Evolutionary conservation across 495 filamentous ascomycete species (phyloP).

Genomic region (Diplogelasinospora grovesii): DNA sequence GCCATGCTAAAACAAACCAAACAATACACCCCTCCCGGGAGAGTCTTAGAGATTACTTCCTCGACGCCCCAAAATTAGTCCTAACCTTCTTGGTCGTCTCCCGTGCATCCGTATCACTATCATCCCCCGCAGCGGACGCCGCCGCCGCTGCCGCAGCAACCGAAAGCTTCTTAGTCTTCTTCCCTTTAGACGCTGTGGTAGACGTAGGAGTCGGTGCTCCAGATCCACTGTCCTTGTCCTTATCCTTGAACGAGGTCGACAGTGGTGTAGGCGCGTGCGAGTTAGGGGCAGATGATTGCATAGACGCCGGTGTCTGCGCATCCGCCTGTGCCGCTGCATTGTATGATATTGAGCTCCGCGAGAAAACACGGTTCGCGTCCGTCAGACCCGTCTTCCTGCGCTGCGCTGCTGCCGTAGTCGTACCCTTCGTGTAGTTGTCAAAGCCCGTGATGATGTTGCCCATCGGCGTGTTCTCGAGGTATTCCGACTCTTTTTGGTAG

Average conservation of each 20-base stretch:
- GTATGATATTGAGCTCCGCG: conserved; percentile 52
- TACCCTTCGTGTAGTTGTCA: conserved; percentile 93
- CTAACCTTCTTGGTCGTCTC: conserved; percentile 46
- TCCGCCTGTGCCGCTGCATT: conserved; percentile 34
- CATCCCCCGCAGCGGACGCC: conserved; percentile 27
- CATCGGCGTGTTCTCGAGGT: conserved; percentile 81
- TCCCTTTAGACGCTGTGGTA: conserved; percentile 31
- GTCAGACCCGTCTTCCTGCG: conserved; percentile 44
- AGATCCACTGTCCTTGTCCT: conserved; percentile 27
- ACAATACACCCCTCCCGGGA: too few relatives aligned
- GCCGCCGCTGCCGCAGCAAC: conserved; percentile 15
- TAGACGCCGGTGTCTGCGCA: conserved; percentile 32
- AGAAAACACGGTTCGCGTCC: conserved; percentile 53
- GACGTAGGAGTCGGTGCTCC: conserved; percentile 41
- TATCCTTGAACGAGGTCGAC: conserved; percentile 31
- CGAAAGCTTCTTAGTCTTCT: conserved; percentile 34
- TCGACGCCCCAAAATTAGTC: conserved; percentile 43
- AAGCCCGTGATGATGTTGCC: conserved; percentile 98
- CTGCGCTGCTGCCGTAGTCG: conserved; percentile 38
- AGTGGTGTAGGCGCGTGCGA: conserved; percentile 43
- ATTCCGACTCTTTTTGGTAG: conserved; percentile 72
- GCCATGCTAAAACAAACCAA: conserved; percentile 6
- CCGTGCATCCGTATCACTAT: conserved; percentile 45
- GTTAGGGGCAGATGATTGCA: conserved; percentile 30
- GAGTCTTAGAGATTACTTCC: too few relatives aligned